These are phyloP conservation scores for Santalum album DNA, from an alignment of 164 flowering plant species.

Conservation along the genomic window DNA sequence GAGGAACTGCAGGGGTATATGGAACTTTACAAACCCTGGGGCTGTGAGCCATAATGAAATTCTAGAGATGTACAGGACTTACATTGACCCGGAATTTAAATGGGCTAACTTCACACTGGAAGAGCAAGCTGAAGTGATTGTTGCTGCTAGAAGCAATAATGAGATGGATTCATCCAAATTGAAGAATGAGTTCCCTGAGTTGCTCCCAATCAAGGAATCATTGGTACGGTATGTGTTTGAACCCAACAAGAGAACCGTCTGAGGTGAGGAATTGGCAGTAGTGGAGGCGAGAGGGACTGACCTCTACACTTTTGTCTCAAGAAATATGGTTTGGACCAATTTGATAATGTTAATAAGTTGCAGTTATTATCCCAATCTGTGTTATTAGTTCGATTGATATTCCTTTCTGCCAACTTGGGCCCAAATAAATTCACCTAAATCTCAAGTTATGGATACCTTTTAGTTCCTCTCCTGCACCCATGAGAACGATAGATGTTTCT, in stretches of 20 bases:
- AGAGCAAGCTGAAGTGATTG: constrained; percentile 21
- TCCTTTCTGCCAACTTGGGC: no score
- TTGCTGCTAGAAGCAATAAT: constrained; percentile 23
- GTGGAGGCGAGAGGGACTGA: no score
- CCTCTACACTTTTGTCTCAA: no score
- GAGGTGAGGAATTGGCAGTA: no score
- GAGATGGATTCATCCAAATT: constrained; percentile 22
- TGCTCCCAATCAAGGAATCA: constrained; percentile 22
- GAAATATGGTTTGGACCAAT: no score
- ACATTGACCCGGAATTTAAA: constrained; percentile 19
- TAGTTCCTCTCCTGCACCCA: no score
- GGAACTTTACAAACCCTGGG: constrained; percentile 27
- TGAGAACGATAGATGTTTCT: no score
- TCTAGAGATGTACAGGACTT: constrained; percentile 20
- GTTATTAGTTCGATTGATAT: no score
- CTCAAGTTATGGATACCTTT: no score
- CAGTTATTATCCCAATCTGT: no score
- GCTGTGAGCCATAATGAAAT: constrained; percentile 23
- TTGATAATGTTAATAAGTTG: no score
- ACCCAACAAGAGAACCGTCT: constrained; percentile 18
- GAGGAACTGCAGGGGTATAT: constrained; percentile 19
- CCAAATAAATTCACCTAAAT: no score
- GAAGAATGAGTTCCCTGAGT: constrained; percentile 21
- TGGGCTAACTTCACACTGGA: constrained; percentile 21
- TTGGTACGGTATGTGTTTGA: constrained; percentile 18